Evolutionary conservation across 768 basidiomycete species (phyloP), one percentile per base, ranked within the genome.

Genomic region (Botryobasidium botryosum): DNA sequence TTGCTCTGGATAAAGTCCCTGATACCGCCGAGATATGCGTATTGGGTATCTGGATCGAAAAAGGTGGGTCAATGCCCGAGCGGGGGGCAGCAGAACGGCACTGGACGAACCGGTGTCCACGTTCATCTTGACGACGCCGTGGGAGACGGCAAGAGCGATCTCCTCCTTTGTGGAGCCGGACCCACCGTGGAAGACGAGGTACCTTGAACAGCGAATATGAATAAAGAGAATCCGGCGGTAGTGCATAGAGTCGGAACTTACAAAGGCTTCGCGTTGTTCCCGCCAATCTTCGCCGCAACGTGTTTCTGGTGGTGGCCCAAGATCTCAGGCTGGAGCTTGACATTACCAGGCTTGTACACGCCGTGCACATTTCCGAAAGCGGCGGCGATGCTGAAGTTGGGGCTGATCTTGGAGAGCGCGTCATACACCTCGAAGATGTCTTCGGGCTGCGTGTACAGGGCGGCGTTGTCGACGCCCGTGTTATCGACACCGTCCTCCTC

Each of bases 401-500:
- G 84, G 46, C 81, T 68, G 61, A 99, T 80, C 53, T 72, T 65
- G 66, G 64, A 73, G 54, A 99, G 65, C n/a, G 86, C 82, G 45
- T 68, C 61, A 71, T 92, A 71, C 50, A 99, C 84, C 42, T 96
- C 91, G 56, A 68, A 92, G 56, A 99, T 77, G 55, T 99, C 92
- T 55, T 87, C 80, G 31, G 94, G 91, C 63, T 99, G 94, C 23
- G 94, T 99, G 72, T 99, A 99, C 57, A 97, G 69, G 48, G 74
- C 72, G 37, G 78, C 68, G 65, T 97, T 99, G 68, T 99, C 94
- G 50, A 88, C 88, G 33, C 69, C 76, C 37, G 87, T 80, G 72
- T 99, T 99, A 67, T 99, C 92, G 40, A 99, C 94, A 60, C 94
- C 92, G 58, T 97, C 94, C 62, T 99, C 94, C 63, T 99, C 94